Conservation (phyloP, 176 grass and related monocot genomes). For the Carex pumila region DNA sequence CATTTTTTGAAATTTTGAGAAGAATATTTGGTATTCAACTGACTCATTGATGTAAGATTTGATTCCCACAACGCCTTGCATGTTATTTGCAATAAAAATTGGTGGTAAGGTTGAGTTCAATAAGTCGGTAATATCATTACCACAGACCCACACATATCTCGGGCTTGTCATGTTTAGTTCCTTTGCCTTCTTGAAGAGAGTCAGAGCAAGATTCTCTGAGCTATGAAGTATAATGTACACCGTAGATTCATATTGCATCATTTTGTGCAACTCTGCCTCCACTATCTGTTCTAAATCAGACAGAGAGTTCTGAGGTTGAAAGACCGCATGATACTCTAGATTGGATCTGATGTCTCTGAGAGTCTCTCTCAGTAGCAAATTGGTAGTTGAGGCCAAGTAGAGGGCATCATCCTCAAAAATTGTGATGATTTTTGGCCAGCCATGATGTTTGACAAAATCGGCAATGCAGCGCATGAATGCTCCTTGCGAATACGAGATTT, state of each 20-base stretch:
- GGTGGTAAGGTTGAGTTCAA: conserved; percentile 18
- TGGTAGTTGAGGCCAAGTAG: neutral
- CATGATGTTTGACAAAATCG: conserved; percentile 15
- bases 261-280: neutral
- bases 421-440: conserved; percentile 19
- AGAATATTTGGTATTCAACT: conserved; percentile 6
- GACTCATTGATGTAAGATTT: conserved; percentile 21
- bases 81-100: conserved; percentile 22
- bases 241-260: conserved; percentile 12
- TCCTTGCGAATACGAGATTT: conserved; percentile 11
- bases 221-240: conserved; percentile 26
- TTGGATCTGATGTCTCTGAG: neutral
- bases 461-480: conserved; percentile 11
- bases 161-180: neutral
- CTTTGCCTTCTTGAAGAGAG: conserved; percentile 25
- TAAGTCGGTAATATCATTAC: conserved; percentile 21
- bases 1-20: neutral
- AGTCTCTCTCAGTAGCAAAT: neutral
- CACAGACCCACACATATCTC: conserved; percentile 22
- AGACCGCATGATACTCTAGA: neutral
- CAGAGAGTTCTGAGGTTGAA: neutral
- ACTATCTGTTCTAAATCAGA: neutral
- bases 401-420: conserved; percentile 28
- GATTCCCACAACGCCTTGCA: conserved; percentile 30
- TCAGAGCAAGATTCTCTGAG: neutral